Conservation (phyloP, 164 flowering plant species). For the Malania oleifera region DNA sequence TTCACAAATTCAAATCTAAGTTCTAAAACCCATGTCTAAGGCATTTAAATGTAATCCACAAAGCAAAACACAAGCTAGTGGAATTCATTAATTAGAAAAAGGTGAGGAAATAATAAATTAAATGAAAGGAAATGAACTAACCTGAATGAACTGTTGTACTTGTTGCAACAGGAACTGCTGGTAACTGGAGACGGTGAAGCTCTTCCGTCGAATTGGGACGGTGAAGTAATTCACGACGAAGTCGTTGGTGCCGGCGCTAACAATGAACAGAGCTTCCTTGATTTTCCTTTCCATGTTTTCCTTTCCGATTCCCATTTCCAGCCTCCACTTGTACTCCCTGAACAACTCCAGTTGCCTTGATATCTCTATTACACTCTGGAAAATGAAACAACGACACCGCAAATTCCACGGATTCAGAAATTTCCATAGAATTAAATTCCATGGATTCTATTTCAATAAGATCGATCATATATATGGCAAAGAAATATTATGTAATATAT, state of each 20-base stretch:
- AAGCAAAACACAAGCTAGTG: too few species aligned
- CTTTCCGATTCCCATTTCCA: conserved; percentile 24
- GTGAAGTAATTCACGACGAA: conserved; percentile 28
- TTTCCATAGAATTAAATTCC: too few species aligned
- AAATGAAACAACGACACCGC: not conserved
- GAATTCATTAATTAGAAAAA: too few species aligned
- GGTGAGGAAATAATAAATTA: too few species aligned
- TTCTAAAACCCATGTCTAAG: too few species aligned
- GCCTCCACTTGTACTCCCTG: conserved; percentile 25
- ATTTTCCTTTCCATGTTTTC: conserved; percentile 10
- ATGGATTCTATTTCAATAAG: too few species aligned
- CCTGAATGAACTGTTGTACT: conserved; percentile 24
- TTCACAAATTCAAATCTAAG: too few species aligned
- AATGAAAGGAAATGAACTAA: too few species aligned
- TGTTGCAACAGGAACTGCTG: conserved; percentile 23
- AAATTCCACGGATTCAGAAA: too few species aligned
- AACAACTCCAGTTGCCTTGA: conserved; percentile 30
- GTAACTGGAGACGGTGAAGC: conserved; percentile 19
- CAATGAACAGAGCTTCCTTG: conserved; percentile 19
- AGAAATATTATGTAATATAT: too few species aligned
- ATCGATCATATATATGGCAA: too few species aligned
- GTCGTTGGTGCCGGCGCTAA: conserved; percentile 45
- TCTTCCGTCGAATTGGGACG: conserved; percentile 17
- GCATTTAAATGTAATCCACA: too few species aligned
- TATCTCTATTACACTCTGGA: conserved; percentile 27